Percentiles rank a stretch among this genome's conserved stretches.
Conservation (phyloP, 2,329 filamentous ascomycete species). For the Exophiala lecanii-corni region DNA sequence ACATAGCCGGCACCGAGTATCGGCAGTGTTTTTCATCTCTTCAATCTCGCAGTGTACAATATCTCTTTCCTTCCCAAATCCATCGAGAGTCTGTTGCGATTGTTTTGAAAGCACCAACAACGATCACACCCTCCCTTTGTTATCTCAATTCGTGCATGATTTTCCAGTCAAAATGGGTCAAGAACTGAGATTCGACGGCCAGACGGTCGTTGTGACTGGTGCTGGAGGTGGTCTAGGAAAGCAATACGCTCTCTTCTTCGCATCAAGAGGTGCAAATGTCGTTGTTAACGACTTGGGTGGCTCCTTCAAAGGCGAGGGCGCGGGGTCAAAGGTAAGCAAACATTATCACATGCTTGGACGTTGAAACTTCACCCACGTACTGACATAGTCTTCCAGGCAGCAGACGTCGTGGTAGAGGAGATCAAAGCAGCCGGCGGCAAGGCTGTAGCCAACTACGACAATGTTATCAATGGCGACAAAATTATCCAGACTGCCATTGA, state of each 20-base stretch:
- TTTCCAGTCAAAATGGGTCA: slow-evolving; percentile 46
- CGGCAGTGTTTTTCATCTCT: background rate
- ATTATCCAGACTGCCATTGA: slow-evolving; percentile 68
- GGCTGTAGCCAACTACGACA: slow-evolving; percentile 95
- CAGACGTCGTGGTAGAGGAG: slow-evolving; percentile 46
- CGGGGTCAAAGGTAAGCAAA: slow-evolving; percentile 68
- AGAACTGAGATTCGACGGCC: slow-evolving; percentile 78
- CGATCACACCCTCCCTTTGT: background rate
- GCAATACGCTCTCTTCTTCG: slow-evolving; percentile 85
- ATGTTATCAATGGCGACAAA: slow-evolving; percentile 74
- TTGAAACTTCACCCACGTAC: slow-evolving; percentile 64
- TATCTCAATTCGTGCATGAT: too few relatives aligned
- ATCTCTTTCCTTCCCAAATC: background rate
- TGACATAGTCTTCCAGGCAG: slow-evolving; percentile 48
- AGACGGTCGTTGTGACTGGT: slow-evolving; percentile 84
- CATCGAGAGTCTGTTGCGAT: background rate
- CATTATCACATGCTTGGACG: slow-evolving; percentile 49
- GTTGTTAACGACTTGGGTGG: slow-evolving; percentile 95
- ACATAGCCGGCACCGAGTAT: background rate
- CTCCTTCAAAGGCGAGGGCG: slow-evolving; percentile 89
- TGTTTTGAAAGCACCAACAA: too few relatives aligned
- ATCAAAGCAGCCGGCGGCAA: slow-evolving; percentile 80
- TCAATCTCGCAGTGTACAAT: background rate
- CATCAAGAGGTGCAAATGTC: slow-evolving; percentile 82
- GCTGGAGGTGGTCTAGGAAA: slow-evolving; percentile 78